Percentiles rank a stretch among this genome's conserved stretches.
Evolutionary conservation across 345 rosid species (phyloP).

Genomic region (Euclidium syriacum): DNA sequence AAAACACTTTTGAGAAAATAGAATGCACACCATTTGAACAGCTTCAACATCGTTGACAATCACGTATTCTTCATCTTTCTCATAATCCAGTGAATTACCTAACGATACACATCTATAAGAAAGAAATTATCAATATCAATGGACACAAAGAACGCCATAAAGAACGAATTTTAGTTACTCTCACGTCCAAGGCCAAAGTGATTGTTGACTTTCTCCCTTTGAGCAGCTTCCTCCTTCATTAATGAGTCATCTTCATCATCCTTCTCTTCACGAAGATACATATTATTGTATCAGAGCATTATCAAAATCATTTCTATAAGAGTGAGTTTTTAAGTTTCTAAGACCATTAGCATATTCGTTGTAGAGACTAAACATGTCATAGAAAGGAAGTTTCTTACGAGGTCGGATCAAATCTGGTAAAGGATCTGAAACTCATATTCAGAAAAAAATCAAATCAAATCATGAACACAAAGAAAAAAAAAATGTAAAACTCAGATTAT

Average conservation of each 20-base stretch:
- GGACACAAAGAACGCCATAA: background rate
- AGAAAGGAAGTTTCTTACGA: background rate
- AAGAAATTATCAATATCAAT: background rate
- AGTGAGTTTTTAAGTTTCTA: background rate
- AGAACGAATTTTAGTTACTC: background rate
- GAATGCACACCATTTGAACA: constrained; percentile 18
- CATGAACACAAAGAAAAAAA: background rate
- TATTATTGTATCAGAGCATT: background rate
- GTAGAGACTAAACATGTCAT: background rate
- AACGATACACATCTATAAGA: background rate
- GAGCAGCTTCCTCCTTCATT: background rate
- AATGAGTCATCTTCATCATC: constrained; percentile 7
- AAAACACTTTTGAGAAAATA: background rate
- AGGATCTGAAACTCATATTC: constrained; percentile 18
- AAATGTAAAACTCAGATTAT: background rate
- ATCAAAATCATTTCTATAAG: background rate
- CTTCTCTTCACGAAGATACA: background rate
- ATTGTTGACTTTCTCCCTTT: background rate
- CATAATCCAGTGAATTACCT: background rate
- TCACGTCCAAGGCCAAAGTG: background rate
- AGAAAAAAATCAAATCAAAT: too few relatives aligned
- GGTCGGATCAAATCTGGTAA: constrained; percentile 29
- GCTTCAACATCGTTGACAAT: constrained; percentile 6
- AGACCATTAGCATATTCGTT: constrained; percentile 11
- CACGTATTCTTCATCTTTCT: constrained; percentile 23